Base-by-base conservation (phyloP, 495 filamentous ascomycete genomes). In the Podospora pseudoanserina region DNA sequence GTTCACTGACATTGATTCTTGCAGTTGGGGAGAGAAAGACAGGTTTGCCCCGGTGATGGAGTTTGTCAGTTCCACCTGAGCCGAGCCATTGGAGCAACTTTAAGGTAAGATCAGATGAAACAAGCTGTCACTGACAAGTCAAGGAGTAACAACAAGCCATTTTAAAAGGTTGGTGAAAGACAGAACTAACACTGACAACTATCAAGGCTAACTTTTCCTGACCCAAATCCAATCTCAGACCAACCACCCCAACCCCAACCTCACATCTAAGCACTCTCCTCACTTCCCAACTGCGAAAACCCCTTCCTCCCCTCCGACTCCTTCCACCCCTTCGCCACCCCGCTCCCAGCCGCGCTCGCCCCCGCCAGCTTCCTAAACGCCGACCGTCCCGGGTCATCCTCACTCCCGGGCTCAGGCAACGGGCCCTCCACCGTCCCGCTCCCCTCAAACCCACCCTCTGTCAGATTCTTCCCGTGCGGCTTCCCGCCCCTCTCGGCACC, bases 381-480 rank as follows among this genome's bases (percentile, higher is more conserved):
- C 26, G 63, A 62, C 58, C 74, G 26, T 7, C 70, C 68, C 3
- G 80, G 81, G 66, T 83, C 81, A 28, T 76, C 39, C 67, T 73
- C 70, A n/a, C 76, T 79, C 7, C 77, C 79, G 23, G 78, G 77
- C 75, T 80, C 72, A 2, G 79, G 75, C 70, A 77, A 69, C 28
- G 58, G 54, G 13, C 70, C 76, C 54, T 71, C 75, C 28, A 63
- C 74, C 5, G 76, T 77, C 19, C 75, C 75, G 11, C 75, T 75
- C 18, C 78, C 79, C 15, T 56, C 70, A 63, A 78, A 72, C 23
- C 71, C 74, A 30, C 75, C 76, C 72, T 82, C 81, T 11, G 19
- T 76, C 7, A 82, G 54, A 49, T 80, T 82, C 73, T 76, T 78
- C 56, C 80, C 81, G 60, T 82, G 77, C 9, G 79, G 79, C 27